phyloP scores from a whole-genome alignment of 495 filamentous ascomycete species.

The Cercophora newfieldiana region DNA sequence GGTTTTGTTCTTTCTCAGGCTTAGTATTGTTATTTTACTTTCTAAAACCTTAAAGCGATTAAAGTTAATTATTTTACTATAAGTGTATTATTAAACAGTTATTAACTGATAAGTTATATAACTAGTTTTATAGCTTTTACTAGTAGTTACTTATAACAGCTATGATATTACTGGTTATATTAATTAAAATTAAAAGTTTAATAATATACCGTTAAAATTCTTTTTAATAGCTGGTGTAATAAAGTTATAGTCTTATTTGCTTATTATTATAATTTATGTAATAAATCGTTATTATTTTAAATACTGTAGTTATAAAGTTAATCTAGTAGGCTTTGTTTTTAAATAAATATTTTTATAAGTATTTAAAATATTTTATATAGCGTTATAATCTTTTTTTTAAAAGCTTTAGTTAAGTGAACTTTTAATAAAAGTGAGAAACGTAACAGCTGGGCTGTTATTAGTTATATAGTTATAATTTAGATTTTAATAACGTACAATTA shows the following conservation, averaged over 20 bases:
- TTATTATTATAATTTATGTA: background rate
- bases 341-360: constrained; percentile 9
- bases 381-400: too few species aligned
- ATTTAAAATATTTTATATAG: constrained; percentile 9
- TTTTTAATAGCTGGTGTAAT: too few species aligned
- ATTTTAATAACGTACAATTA: background rate
- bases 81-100: background rate
- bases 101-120: too few species aligned
- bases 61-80: background rate
- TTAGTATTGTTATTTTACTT: too few species aligned
- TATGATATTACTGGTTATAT: too few species aligned
- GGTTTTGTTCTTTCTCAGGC: too few species aligned
- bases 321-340: constrained; percentile 1
- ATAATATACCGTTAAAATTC: background rate
- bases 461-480: background rate
- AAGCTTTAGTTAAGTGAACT: constrained; percentile 2
- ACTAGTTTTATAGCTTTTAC: too few species aligned
- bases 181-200: background rate
- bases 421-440: constrained; percentile 1
- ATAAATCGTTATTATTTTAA: constrained; percentile 2
- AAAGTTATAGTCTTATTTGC: too few species aligned
- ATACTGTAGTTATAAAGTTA: constrained; percentile 9
- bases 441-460: background rate
- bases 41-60: constrained; percentile 6
- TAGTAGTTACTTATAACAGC: too few species aligned